Conservation (phyloP, 2,329 filamentous ascomycete genomes). For the Cladosporium oxysporum region DNA sequence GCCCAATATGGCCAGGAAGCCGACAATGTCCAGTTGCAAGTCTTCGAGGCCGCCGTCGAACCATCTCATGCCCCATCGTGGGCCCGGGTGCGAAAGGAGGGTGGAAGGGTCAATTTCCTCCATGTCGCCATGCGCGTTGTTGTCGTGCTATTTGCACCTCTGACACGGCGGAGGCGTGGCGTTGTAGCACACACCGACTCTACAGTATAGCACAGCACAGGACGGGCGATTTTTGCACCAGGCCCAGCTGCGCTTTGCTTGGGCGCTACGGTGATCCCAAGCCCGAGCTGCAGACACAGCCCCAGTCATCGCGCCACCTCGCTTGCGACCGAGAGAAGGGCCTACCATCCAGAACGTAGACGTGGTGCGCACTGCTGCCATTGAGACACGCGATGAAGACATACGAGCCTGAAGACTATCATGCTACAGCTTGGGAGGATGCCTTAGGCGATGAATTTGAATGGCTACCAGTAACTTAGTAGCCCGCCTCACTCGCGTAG, state of each 20-base stretch:
- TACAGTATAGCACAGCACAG: neutral
- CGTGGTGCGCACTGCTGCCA: neutral
- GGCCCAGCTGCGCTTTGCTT: constrained; percentile 5
- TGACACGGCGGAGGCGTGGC: neutral
- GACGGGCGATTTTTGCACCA: constrained; percentile 6
- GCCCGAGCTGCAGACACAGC: constrained; percentile 14
- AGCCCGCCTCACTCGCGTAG: neutral
- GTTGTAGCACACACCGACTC: constrained; percentile 1
- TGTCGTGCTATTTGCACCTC: neutral
- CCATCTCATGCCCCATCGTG: constrained; percentile 13
- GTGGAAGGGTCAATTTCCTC: constrained; percentile 15
- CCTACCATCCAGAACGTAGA: neutral
- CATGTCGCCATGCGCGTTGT: constrained; percentile 9
- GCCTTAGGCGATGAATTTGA: neutral
- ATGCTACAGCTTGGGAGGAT: neutral
- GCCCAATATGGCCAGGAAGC: constrained; percentile 56
- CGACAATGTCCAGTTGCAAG: constrained; percentile 57
- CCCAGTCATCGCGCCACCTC: neutral
- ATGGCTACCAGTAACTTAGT: neutral
- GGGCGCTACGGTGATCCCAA: constrained; percentile 9
- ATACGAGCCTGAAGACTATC: neutral
- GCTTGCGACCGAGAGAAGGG: constrained; percentile 5
- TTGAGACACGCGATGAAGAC: neutral
- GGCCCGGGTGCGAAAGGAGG: constrained; percentile 6
- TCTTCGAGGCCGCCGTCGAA: constrained; percentile 27